Percentiles rank a stretch among this genome's conserved stretches.
These are phyloP conservation scores for Sugiyamaella mastotermitis DNA, from an alignment of 805 yeast species.

Conservation along the genomic window DNA sequence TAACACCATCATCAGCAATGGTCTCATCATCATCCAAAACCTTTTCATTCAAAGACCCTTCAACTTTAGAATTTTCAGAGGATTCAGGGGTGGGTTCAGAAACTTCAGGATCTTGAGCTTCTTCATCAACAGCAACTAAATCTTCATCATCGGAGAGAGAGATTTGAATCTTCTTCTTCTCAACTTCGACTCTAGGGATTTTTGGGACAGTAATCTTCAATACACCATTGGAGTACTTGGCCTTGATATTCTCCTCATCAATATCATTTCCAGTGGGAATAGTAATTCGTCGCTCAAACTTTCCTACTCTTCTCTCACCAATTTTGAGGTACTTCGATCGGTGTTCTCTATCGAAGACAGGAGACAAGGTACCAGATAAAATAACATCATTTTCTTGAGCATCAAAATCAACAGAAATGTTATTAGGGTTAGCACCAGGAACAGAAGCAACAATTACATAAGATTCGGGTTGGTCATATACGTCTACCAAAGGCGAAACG, in stretches of 20 bases:
- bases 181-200: constrained; percentile 27
- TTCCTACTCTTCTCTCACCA: constrained; percentile 51
- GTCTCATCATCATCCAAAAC: background rate
- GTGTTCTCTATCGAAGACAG: constrained; percentile 31
- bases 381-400: constrained; percentile 50
- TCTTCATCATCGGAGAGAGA: constrained; percentile 19
- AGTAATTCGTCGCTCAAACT: constrained; percentile 50
- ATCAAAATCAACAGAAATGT: constrained; percentile 52
- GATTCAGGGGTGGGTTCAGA: constrained; percentile 3
- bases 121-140: constrained; percentile 3
- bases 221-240: constrained; percentile 49
- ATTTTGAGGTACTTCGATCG: constrained; percentile 38
- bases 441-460: constrained; percentile 47
- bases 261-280: constrained; percentile 50
- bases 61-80: background rate
- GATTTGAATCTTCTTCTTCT: constrained; percentile 25
- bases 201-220: constrained; percentile 50
- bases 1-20: constrained; percentile 6
- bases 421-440: constrained; percentile 53
- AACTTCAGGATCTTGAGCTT: constrained; percentile 3
- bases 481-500: constrained; percentile 53
- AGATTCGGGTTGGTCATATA: constrained; percentile 44
- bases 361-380: constrained; percentile 37
- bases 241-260: constrained; percentile 48
- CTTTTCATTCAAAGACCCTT: background rate